A percentile compares a stretch with the other conserved stretches of the same genome.
These are phyloP conservation scores for Yarrowia deformans DNA, from an alignment of 805 yeast genomes.

Conservation along the genomic window DNA sequence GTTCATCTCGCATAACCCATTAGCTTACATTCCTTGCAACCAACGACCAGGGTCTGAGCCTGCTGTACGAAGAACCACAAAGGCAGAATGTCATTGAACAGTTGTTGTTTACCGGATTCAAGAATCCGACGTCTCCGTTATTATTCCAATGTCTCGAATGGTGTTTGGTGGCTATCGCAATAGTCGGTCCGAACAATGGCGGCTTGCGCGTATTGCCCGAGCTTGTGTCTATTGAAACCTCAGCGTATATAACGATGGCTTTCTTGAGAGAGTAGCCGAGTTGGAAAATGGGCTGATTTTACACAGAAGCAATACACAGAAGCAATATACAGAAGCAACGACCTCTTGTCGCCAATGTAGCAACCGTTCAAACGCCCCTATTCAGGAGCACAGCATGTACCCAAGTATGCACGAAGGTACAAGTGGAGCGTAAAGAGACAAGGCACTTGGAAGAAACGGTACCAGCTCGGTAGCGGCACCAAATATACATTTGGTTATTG, in stretches of 20 bases:
- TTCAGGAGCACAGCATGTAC: too few species aligned
- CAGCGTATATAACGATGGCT: background rate
- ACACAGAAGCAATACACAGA: constrained; percentile 1
- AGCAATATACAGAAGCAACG: background rate
- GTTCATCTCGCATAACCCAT: too few species aligned
- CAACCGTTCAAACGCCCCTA: background rate
- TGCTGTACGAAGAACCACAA: background rate
- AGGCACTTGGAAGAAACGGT: too few species aligned
- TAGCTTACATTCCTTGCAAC: too few species aligned
- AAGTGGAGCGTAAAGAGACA: too few species aligned
- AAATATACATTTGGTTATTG: too few species aligned
- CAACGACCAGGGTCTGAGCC: too few species aligned
- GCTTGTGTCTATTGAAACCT: constrained; percentile 1
- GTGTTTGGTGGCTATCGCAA: background rate
- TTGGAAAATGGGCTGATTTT: background rate
- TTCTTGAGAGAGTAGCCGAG: background rate
- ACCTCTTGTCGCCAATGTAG: too few species aligned
- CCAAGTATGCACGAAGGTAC: too few species aligned
- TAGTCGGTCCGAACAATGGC: constrained; percentile 1
- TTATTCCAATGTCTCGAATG: background rate
- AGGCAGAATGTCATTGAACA: background rate
- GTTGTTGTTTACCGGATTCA: background rate
- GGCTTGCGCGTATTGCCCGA: background rate
- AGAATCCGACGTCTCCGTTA: background rate
- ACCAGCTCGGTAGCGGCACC: too few species aligned